Percentiles rank a stretch among this genome's conserved stretches.
Evolutionary conservation across 1,284 basidiomycete genomes (phyloP).

Genomic region (Trichosporon sp.): DNA sequence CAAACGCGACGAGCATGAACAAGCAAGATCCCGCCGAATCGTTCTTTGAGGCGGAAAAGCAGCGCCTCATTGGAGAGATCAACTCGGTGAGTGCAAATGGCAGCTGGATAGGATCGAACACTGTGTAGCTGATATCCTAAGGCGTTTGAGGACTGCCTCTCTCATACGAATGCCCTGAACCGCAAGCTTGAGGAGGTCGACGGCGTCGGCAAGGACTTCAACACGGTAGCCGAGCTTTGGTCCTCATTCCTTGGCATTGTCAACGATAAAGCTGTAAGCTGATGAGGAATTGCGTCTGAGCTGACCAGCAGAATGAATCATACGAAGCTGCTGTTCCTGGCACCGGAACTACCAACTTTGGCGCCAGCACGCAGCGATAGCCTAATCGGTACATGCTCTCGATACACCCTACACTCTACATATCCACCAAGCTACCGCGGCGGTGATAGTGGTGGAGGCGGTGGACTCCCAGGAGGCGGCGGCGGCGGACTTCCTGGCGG

Average conservation of each 20-base stretch:
- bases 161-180: constrained; percentile 81
- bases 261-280: constrained; percentile 37
- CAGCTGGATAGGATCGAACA: neutral
- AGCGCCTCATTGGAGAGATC: constrained; percentile 45
- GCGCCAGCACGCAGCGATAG: constrained; percentile 18
- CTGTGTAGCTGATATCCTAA: constrained; percentile 46
- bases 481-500: constrained; percentile 7
- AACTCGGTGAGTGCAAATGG: constrained; percentile 30
- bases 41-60: constrained; percentile 46
- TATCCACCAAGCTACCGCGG: neutral
- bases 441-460: neutral
- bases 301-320: constrained; percentile 11
- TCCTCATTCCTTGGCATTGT: constrained; percentile 48
- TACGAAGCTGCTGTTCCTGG: constrained; percentile 41
- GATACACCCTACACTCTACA: neutral
- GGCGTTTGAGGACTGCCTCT: constrained; percentile 85
- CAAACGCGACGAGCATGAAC: neutral
- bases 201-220: constrained; percentile 87
- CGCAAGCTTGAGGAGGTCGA: constrained; percentile 86
- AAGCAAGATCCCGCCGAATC: constrained; percentile 14
- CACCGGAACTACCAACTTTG: constrained; percentile 40
- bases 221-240: constrained; percentile 83
- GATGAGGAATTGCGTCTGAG: neutral
- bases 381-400: neutral
- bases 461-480: constrained; percentile 8